These are phyloP conservation scores for Ophiostoma triangulosporum DNA, from an alignment of 2,329 filamentous ascomycete species.

Conservation along the genomic window DNA sequence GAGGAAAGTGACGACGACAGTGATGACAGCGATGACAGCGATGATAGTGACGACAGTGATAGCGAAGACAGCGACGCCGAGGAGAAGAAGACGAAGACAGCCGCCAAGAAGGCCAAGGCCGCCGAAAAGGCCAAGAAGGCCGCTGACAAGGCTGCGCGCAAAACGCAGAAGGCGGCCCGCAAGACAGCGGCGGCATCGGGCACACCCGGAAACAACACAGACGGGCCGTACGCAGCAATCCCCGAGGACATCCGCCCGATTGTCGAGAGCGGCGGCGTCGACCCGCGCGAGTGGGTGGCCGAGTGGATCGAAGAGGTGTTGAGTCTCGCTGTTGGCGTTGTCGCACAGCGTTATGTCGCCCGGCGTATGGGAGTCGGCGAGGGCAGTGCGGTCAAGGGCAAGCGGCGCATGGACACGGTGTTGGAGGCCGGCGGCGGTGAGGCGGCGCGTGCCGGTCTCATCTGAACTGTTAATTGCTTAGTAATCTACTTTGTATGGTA, in stretches of 20 bases:
- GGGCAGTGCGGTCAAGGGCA: constrained; percentile 48
- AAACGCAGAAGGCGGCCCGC: not conserved
- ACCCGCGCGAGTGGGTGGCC: constrained; percentile 91
- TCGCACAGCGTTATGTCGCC: constrained; percentile 91
- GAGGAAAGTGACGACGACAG: constrained; percentile 16
- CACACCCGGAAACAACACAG: not conserved
- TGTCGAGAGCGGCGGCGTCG: constrained; percentile 59
- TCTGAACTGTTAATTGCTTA: too few relatives aligned
- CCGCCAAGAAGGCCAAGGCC: not conserved
- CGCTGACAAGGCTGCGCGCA: not conserved
- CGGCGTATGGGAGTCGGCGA: constrained; percentile 92
- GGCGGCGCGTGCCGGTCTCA: constrained; percentile 43
- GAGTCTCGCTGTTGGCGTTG: constrained; percentile 62
- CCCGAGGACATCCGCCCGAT: constrained; percentile 83
- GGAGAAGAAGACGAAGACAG: not conserved
- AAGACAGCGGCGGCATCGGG: not conserved
- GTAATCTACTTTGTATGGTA: too few relatives aligned
- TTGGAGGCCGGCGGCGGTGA: constrained; percentile 45
- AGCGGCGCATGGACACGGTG: constrained; percentile 44
- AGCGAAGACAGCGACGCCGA: not conserved
- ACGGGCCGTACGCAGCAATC: constrained; percentile 24
- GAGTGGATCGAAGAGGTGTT: constrained; percentile 93
- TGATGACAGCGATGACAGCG: not conserved
- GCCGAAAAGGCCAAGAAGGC: not conserved
- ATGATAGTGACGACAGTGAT: not conserved